These are phyloP conservation scores for Drosera spatulata DNA, from an alignment of 179 eudicot species.

Conservation along the genomic window DNA sequence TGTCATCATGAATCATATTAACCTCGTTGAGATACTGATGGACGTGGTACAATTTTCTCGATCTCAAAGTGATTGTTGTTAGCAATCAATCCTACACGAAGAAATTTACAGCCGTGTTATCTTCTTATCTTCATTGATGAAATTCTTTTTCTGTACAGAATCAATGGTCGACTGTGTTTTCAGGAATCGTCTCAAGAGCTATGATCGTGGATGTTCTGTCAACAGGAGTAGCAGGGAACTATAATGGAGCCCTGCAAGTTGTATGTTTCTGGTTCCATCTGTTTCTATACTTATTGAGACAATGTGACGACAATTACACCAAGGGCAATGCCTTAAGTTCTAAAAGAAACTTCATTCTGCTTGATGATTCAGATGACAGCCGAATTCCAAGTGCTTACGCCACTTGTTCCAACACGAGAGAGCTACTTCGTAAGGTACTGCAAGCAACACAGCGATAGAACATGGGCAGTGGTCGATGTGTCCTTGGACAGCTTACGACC, in stretches of 20 bases:
- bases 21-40: slow-evolving; percentile 57
- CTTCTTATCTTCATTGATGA: too few relatives aligned
- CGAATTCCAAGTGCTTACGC: slow-evolving; percentile 59
- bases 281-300: too few relatives aligned
- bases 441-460: slow-evolving; percentile 51
- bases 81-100: too few relatives aligned
- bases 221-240: slow-evolving; percentile 59
- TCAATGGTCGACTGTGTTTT: slow-evolving; percentile 44
- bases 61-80: too few relatives aligned
- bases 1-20: slow-evolving; percentile 60
- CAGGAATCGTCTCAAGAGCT: slow-evolving; percentile 54
- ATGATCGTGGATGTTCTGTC: slow-evolving; percentile 43
- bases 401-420: slow-evolving; percentile 60
- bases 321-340: too few relatives aligned
- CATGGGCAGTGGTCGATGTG: slow-evolving; percentile 66
- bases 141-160: slow-evolving; percentile 13
- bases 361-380: slow-evolving; percentile 39
- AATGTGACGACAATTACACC: too few relatives aligned
- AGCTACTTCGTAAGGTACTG: slow-evolving; percentile 55
- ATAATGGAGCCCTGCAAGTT: slow-evolving; percentile 67
- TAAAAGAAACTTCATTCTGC: too few relatives aligned
- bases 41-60: slow-evolving; percentile 29
- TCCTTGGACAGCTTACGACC: slow-evolving; percentile 45
- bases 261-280: slow-evolving; percentile 10
- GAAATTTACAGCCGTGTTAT: too few relatives aligned